Percentiles rank a stretch among this genome's conserved stretches.
phyloP scores from a whole-genome alignment of 257 asterid species.

The Solanum clarkiae region DNA sequence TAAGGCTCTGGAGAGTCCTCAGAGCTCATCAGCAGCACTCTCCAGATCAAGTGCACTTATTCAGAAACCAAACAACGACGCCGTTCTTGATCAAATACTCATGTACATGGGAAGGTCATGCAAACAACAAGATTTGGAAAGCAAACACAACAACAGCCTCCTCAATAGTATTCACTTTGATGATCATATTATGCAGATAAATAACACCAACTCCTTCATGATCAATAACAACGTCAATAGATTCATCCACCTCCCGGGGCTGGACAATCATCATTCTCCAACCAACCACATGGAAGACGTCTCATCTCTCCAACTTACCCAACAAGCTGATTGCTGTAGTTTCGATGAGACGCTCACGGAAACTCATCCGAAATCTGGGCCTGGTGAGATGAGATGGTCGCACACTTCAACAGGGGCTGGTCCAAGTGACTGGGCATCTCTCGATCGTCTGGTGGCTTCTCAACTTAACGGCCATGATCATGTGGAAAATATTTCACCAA shows the following conservation, averaged over 20 bases:
- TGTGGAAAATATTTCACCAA: background rate
- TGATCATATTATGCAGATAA: background rate
- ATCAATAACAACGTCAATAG: background rate
- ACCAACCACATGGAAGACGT: background rate
- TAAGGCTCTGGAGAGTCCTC: slow-evolving; percentile 46
- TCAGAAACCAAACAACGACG: slow-evolving; percentile 34
- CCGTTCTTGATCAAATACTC: slow-evolving; percentile 57
- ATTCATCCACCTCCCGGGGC: slow-evolving; percentile 65
- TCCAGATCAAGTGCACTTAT: background rate
- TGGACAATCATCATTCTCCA: slow-evolving; percentile 21
- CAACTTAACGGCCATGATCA: slow-evolving; percentile 61
- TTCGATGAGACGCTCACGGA: slow-evolving; percentile 10
- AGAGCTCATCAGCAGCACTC: slow-evolving; percentile 2
- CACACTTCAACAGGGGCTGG: background rate
- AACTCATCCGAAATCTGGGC: background rate
- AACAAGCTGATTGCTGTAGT: slow-evolving; percentile 7
- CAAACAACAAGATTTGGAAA: slow-evolving; percentile 34
- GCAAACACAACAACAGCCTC: background rate
- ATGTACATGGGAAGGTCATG: slow-evolving; percentile 64
- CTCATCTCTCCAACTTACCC: background rate
- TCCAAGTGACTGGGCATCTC: slow-evolving; percentile 47
- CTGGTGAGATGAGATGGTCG: background rate
- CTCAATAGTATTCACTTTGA: background rate
- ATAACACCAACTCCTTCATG: background rate
- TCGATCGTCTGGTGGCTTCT: slow-evolving; percentile 81